These are phyloP conservation scores for Boletus vermiculosoides DNA, from an alignment of 768 basidiomycete species.

Conservation along the genomic window DNA sequence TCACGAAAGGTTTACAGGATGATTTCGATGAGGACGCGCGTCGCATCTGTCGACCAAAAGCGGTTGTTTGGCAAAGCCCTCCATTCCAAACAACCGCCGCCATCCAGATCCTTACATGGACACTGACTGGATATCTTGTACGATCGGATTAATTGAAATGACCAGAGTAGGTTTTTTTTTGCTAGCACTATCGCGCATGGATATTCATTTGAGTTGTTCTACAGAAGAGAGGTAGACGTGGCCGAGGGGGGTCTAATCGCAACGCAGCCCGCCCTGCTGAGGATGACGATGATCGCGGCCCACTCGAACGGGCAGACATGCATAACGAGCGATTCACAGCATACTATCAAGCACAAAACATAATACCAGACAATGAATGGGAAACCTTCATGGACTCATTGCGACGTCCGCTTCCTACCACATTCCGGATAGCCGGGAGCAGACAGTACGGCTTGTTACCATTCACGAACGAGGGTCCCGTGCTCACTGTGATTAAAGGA, in stretches of 20 bases:
- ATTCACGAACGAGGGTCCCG: background rate
- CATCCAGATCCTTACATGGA: background rate
- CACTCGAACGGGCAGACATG: constrained; percentile 63
- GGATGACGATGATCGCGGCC: constrained; percentile 43
- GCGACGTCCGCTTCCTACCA: constrained; percentile 79
- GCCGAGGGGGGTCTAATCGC: constrained; percentile 11
- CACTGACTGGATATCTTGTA: background rate
- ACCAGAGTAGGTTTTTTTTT: constrained; percentile 12
- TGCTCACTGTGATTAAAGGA: constrained; percentile 39
- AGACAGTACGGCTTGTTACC: constrained; percentile 57
- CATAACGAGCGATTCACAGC: constrained; percentile 62
- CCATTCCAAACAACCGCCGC: constrained; percentile 31
- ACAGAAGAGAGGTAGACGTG: constrained; percentile 21
- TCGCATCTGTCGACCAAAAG: constrained; percentile 25
- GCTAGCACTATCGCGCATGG: background rate
- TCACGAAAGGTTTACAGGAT: constrained; percentile 4
- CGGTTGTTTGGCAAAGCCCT: constrained; percentile 33
- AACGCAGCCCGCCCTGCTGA: constrained; percentile 13
- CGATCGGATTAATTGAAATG: constrained; percentile 11
- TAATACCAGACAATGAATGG: constrained; percentile 82
- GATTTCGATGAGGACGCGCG: constrained; percentile 30
- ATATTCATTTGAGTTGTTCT: background rate
- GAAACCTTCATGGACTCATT: constrained; percentile 62
- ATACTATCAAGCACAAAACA: constrained; percentile 75
- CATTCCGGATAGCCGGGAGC: constrained; percentile 89